Evolutionary conservation across 192 early-diverging fungal species (phyloP).

Genomic region (Funneliformis mosseae): DNA sequence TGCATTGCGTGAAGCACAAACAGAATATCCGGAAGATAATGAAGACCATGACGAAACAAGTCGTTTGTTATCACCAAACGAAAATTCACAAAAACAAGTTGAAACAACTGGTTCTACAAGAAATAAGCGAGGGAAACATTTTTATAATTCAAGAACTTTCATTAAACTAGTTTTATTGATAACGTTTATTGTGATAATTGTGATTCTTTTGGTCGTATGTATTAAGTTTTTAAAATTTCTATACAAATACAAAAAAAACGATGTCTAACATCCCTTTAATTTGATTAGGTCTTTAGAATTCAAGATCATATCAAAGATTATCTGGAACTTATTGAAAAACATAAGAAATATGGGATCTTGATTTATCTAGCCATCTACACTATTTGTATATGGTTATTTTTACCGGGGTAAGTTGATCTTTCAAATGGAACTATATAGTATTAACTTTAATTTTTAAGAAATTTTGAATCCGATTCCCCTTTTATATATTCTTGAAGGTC

Average conservation of each 20-base stretch:
- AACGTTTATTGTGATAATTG: neutral
- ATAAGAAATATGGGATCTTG: constrained; percentile 28
- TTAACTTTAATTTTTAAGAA: no score
- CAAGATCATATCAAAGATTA: constrained; percentile 50
- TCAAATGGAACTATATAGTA: neutral
- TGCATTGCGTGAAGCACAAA: neutral
- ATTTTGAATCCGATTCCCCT: neutral
- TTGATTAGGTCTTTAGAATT: constrained; percentile 40
- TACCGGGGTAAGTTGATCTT: constrained; percentile 22
- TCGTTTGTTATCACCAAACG: neutral
- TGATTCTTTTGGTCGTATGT: constrained; percentile 3
- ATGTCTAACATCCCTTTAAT: no score
- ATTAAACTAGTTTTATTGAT: neutral
- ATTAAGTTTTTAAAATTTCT: neutral
- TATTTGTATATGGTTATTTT: constrained; percentile 26
- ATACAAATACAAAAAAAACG: neutral
- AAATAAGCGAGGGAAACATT: neutral
- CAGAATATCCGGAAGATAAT: neutral
- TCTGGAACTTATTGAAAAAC: constrained; percentile 35
- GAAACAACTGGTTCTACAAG: neutral
- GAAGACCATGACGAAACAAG: constrained; percentile 5
- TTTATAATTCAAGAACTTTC: neutral
- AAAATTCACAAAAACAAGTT: neutral
- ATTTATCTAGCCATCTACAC: constrained; percentile 26
- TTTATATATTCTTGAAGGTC: constrained; percentile 28